These are phyloP conservation scores for Chondrus crispus DNA, from an alignment of 23 red algal species.

Conservation along the genomic window DNA sequence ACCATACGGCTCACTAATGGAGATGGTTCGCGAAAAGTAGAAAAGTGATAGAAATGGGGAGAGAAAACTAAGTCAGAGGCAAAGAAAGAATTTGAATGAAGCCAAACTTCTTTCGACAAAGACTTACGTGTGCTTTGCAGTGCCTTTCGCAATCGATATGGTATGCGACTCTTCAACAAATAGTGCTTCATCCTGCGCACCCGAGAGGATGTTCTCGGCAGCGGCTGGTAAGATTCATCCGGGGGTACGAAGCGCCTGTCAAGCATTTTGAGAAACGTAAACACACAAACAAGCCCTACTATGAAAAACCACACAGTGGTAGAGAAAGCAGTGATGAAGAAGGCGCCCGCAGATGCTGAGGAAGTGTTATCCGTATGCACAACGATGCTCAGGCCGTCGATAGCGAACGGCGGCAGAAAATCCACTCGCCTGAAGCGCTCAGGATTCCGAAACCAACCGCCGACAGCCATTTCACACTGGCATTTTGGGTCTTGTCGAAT, in stretches of 20 bases:
- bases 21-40: no score
- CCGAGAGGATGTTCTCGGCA: no score
- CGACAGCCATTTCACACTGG: constrained; percentile 21
- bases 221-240: neutral
- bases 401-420: constrained; percentile 8
- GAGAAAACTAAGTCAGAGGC: no score
- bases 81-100: no score
- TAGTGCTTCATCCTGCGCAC: no score
- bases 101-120: no score
- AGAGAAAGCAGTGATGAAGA: constrained; percentile 29
- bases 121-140: no score
- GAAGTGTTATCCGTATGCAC: neutral
- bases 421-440: constrained; percentile 1
- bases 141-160: no score
- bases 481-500: neutral
- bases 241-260: neutral
- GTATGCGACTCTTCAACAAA: no score
- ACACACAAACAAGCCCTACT: neutral
- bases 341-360: neutral
- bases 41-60: no score
- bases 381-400: neutral
- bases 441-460: neutral
- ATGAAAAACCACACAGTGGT: neutral
- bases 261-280: constrained; percentile 34
- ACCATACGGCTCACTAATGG: neutral